Conservation (phyloP, 306 rosid genomes). For the Ormosia emarginata region DNA sequence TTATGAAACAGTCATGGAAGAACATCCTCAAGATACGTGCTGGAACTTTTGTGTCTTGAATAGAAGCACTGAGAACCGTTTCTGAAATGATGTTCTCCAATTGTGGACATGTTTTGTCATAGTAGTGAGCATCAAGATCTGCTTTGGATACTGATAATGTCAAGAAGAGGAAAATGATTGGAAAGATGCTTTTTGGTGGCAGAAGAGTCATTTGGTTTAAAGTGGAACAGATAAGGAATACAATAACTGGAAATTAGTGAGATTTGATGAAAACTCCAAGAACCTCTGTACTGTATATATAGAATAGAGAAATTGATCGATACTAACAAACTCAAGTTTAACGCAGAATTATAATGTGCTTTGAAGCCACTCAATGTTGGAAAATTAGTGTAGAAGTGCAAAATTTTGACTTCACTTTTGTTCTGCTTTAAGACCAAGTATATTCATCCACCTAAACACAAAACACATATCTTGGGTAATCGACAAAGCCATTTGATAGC, state of each 20-base stretch:
- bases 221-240: neutral
- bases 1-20: conserved; percentile 79
- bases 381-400: conserved; percentile 22
- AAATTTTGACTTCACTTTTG: conserved; percentile 29
- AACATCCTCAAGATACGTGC: conserved; percentile 71
- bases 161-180: conserved; percentile 12
- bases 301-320: neutral
- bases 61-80: conserved; percentile 54
- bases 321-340: neutral
- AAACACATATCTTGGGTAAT: conserved; percentile 1
- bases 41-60: conserved; percentile 59
- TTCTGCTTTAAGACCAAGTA: conserved; percentile 45
- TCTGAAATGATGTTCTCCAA: conserved; percentile 57
- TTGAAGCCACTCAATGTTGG: conserved; percentile 54
- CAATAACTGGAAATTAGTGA: neutral
- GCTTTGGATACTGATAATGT: conserved; percentile 33
- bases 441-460: conserved; percentile 28
- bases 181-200: conserved; percentile 14
- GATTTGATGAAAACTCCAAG: conserved; percentile 14
- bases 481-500: conserved; percentile 5
- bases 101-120: conserved; percentile 55
- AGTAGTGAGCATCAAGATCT: conserved; percentile 36
- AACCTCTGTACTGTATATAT: conserved; percentile 10
- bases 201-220: conserved; percentile 33
- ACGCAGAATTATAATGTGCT: conserved; percentile 23